These are phyloP conservation scores for Claviceps citrina DNA, from an alignment of 2,329 filamentous ascomycete species.

Conservation along the genomic window DNA sequence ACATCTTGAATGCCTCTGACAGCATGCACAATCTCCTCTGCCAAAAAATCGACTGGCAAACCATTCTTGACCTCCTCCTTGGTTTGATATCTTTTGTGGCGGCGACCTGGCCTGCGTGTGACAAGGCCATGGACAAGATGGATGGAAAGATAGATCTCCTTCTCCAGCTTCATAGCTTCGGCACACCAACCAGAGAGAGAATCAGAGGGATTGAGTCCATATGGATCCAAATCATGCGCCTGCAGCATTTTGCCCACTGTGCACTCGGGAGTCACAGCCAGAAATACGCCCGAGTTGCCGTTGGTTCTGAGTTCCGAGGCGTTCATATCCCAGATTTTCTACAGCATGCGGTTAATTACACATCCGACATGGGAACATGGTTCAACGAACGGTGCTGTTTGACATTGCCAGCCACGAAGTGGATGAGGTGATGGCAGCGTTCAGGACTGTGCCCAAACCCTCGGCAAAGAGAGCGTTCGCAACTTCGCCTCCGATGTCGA, in stretches of 20 bases:
- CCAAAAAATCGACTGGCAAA: conserved; percentile 2
- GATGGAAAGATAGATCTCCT: conserved; percentile 7
- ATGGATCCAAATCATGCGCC: conserved; percentile 4
- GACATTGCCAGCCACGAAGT: conserved; percentile 12
- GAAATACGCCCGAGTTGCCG: conserved; percentile 12
- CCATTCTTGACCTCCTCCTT: neutral
- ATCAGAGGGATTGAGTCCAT: neutral
- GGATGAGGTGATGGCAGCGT: conserved; percentile 11
- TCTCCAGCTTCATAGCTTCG: conserved; percentile 7
- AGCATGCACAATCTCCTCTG: conserved; percentile 1
- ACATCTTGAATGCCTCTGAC: conserved; percentile 2
- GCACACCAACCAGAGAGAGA: conserved; percentile 6
- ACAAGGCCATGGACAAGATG: conserved; percentile 4
- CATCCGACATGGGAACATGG: neutral
- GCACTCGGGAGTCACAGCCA: conserved; percentile 14
- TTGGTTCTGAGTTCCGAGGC: conserved; percentile 7
- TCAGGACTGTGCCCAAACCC: conserved; percentile 12
- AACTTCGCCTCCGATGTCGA: conserved; percentile 10
- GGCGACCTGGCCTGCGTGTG: neutral
- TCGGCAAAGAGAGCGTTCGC: conserved; percentile 9
- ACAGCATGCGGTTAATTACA: neutral
- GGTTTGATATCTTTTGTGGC: neutral
- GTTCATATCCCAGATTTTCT: conserved; percentile 17
- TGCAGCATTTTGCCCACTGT: conserved; percentile 10
- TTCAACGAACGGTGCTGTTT: conserved; percentile 11